Percentiles rank a stretch among this genome's conserved stretches.
These are phyloP conservation scores for Discostella stelligeroides DNA, from an alignment of 108 stramenopile species.

Conservation along the genomic window DNA sequence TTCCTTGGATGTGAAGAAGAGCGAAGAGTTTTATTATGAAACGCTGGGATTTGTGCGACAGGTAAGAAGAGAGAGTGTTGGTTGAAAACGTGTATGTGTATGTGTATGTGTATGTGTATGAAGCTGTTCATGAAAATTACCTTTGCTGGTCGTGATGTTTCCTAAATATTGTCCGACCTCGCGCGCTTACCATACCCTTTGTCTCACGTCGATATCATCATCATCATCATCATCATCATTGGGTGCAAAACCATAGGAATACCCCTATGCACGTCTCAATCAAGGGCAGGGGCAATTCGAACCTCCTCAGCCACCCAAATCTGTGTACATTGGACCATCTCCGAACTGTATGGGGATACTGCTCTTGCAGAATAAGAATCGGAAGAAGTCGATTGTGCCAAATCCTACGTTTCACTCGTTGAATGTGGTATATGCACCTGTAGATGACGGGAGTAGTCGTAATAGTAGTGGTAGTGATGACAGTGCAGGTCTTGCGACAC, in stretches of 20 bases:
- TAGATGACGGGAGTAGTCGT: constrained; percentile 25
- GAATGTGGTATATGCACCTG: constrained; percentile 78
- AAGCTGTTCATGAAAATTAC: no score
- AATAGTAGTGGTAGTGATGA: constrained; percentile 9
- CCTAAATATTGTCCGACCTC: no score
- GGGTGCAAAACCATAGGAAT: constrained; percentile 31
- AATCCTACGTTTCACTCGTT: constrained; percentile 66
- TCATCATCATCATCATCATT: constrained; percentile 1
- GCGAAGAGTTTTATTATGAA: constrained; percentile 67
- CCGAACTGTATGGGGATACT: constrained; percentile 82
- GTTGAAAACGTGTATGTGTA: no score
- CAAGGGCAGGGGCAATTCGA: constrained; percentile 82
- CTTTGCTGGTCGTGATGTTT: no score
- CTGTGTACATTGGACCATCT: constrained; percentile 77
- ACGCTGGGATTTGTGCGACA: constrained; percentile 76
- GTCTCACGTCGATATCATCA: not conserved
- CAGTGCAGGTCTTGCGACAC: not conserved
- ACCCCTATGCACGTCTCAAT: constrained; percentile 77
- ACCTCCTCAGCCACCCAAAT: constrained; percentile 74
- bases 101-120: not conserved
- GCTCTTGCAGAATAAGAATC: constrained; percentile 61
- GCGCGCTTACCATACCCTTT: no score
- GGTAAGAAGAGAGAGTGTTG: no score
- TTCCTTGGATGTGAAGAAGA: constrained; percentile 64
- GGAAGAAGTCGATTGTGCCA: constrained; percentile 52